phyloP scores from a whole-genome alignment of 1,284 basidiomycete species.

The Heterobasidion annosum region DNA sequence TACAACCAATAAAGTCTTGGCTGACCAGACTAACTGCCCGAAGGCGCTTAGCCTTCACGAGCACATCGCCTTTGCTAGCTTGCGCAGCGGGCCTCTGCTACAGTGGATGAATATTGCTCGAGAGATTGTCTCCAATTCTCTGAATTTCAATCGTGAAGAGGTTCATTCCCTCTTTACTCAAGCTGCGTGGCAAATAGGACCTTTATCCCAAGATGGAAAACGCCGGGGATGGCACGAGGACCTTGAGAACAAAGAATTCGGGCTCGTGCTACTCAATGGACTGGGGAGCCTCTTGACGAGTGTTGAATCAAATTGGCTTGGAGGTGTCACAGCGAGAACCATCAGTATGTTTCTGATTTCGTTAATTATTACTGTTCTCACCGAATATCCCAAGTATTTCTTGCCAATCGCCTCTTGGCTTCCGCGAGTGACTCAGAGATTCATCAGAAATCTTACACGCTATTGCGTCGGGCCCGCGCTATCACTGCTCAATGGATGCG shows the following conservation, averaged over 20 bases:
- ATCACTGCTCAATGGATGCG: conserved; percentile 27
- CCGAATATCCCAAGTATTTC: conserved; percentile 2
- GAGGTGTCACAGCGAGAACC: conserved; percentile 25
- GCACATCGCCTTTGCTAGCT: conserved; percentile 28
- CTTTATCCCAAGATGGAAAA: conserved; percentile 7
- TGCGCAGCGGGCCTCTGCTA: conserved; percentile 31
- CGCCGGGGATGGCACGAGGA: conserved; percentile 15
- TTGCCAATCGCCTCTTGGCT: conserved; percentile 26
- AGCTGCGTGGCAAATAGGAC: conserved; percentile 33
- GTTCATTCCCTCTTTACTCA: conserved; percentile 32
- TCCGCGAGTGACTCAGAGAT: conserved; percentile 11
- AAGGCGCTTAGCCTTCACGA: conserved; percentile 23
- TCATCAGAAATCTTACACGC: conserved; percentile 6
- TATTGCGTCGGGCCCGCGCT: conserved; percentile 22
- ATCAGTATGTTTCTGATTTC: conserved; percentile 17
- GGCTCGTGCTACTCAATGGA: conserved; percentile 22
- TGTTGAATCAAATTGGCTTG: conserved; percentile 29
- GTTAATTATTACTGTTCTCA: neutral
- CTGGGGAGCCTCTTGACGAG: conserved; percentile 16
- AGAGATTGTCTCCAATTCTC: conserved; percentile 24
- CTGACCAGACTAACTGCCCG: conserved; percentile 23
- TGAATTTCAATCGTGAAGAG: conserved; percentile 27
- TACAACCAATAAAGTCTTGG: conserved; percentile 32
- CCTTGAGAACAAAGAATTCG: conserved; percentile 20
- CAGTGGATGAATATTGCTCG: conserved; percentile 43